Evolutionary conservation across 1,284 basidiomycete species (phyloP), one percentile per base, ranked within the genome.

Genomic region (Trichosporon asahii): DNA sequence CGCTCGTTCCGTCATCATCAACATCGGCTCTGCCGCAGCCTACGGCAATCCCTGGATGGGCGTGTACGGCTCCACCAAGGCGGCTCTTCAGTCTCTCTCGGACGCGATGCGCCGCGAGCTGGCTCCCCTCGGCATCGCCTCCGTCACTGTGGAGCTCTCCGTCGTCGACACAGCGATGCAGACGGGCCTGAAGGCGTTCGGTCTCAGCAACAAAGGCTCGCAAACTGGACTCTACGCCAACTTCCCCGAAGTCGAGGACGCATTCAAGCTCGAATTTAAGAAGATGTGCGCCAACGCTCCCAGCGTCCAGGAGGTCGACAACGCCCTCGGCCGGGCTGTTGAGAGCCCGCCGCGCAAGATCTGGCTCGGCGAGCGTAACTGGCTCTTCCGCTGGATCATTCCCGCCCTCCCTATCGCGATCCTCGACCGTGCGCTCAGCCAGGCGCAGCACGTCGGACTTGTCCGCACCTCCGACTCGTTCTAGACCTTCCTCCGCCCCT

Each of bases 71-170:
- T 35, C 31, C 8, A 53, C 60, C 65, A 66, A 66, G 46, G 73
- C 73, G 3, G 73, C 73, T 1, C 4, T 76, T 12, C 69, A 71
- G 21, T 21, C 21, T 2, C 12, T 75, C 7, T 66, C 67, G 11
- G 69, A 74, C 55, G 33, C 55, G 0, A 53, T 77, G 70, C 27
- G 72, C 15, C 40, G 60, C 21, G 76, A 77, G 66, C 63, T 75
- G 25, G 63, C 14, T 12, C 31, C 35, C 3, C 67, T 77, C 11
- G 67, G 65, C 23, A 65, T 69, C 21, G 65, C 46, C n/a, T 27
- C 23, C 37, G 33, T 66, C 29, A 68, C 65, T 23, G 25, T 67
- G 37, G 57, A 65, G 53, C 65, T 66, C 21, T 55, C 57, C 29
- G 57, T 61, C 29, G 57, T 61, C 29, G 57, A 61, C 57, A 61